These are phyloP conservation scores for Trametes sp. DNA, from an alignment of 1,284 basidiomycete species.

Conservation along the genomic window DNA sequence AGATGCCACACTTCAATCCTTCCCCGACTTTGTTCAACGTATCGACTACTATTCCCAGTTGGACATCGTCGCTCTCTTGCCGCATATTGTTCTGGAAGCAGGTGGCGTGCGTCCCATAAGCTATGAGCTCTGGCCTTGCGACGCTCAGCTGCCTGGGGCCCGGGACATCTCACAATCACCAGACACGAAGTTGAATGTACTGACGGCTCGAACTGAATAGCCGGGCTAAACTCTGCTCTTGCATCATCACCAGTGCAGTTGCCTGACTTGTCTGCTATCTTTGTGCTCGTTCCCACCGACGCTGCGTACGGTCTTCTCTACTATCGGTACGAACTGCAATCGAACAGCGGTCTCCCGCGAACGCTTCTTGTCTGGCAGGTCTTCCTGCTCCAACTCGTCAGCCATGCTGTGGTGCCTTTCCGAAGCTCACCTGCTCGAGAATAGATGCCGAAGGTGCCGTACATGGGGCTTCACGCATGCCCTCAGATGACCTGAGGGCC, in stretches of 20 bases:
- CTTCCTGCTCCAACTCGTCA: neutral
- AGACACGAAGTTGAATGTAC: too few species aligned
- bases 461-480: neutral
- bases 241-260: neutral
- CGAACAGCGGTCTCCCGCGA: neutral
- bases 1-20: neutral
- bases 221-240: neutral
- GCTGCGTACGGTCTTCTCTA: neutral
- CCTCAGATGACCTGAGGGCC: conserved; percentile 9
- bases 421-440: conserved; percentile 4
- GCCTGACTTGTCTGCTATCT: neutral
- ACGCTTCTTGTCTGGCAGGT: neutral
- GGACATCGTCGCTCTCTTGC: too few species aligned
- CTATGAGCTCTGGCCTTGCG: too few species aligned
- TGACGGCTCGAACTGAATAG: too few species aligned
- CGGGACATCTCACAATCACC: too few species aligned
- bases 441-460: neutral
- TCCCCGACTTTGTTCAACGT: too few species aligned
- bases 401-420: conserved; percentile 3
- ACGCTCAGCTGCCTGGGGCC: too few species aligned
- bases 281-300: neutral
- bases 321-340: neutral
- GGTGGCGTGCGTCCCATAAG: too few species aligned
- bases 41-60: too few species aligned
- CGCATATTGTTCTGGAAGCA: too few species aligned